Percentiles rank a stretch among this genome's conserved stretches.
Conservation (phyloP, 2,329 filamentous ascomycete species). For the Aspergillus awamori region DNA sequence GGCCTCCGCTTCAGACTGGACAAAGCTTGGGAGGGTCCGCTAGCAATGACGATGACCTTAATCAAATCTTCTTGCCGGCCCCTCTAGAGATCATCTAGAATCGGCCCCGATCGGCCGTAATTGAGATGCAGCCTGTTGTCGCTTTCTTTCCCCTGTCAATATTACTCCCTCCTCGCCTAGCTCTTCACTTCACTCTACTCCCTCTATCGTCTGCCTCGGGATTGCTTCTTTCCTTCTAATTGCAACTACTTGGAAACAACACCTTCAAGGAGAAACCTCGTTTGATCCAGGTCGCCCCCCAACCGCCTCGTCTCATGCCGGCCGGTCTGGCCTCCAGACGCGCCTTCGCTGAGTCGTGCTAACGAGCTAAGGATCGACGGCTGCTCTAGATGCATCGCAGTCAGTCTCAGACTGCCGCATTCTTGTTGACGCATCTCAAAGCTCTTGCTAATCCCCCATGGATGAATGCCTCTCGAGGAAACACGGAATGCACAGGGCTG, state of each 20-base stretch:
- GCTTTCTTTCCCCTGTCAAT: background rate
- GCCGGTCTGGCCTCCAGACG: constrained; percentile 9
- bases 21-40: constrained; percentile 8
- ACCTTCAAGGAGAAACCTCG: background rate
- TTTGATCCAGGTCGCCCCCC: background rate
- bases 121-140: constrained; percentile 21
- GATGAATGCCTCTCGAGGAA: constrained; percentile 18
- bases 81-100: constrained; percentile 15
- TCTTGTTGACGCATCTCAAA: constrained; percentile 10
- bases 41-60: constrained; percentile 15
- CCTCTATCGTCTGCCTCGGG: background rate
- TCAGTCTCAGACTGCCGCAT: constrained; percentile 12
- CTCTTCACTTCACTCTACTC: background rate
- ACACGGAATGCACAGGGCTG: constrained; percentile 19
- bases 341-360: constrained; percentile 16
- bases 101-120: constrained; percentile 8
- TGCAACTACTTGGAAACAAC: background rate
- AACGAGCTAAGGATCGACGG: constrained; percentile 18
- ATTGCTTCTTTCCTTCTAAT: background rate
- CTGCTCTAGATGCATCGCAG: constrained; percentile 20
- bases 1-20: constrained; percentile 11
- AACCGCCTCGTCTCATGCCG: constrained; percentile 13
- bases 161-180: constrained; percentile 4
- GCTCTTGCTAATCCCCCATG: constrained; percentile 17
- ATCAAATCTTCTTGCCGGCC: constrained; percentile 12